A percentile compares a stretch with the other conserved stretches of the same genome.
Evolutionary conservation across 1,139 yeast species (phyloP).

Genomic region (Sugiyamaella sp.): DNA sequence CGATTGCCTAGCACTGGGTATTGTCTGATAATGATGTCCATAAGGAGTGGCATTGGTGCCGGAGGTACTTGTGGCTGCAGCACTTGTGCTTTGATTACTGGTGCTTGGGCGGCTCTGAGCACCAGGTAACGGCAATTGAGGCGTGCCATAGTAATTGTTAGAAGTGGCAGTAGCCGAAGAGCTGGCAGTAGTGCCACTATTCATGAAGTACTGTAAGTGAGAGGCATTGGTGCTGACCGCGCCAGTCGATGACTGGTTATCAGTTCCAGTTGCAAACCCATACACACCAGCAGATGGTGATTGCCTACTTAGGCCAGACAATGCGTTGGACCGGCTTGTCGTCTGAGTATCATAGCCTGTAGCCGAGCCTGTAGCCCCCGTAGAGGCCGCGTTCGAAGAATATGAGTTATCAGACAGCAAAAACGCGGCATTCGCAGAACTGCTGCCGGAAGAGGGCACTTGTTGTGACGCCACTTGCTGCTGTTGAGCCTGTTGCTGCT

Average conservation of each 20-base stretch:
- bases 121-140: conserved; percentile 22
- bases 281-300: conserved; percentile 47
- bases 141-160: conserved; percentile 17
- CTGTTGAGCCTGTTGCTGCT: conserved; percentile 10
- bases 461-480: conserved; percentile 5
- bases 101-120: conserved; percentile 15
- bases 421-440: conserved; percentile 9
- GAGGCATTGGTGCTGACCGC: conserved; percentile 5
- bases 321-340: background rate
- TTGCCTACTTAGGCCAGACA: conserved; percentile 15
- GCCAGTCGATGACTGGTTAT: conserved; percentile 45
- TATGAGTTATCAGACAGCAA: conserved; percentile 12
- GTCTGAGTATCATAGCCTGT: conserved; percentile 5
- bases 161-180: background rate
- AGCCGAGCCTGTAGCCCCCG: conserved; percentile 1
- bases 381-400: background rate
- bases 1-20: conserved; percentile 14
- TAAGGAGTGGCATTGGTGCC: background rate
- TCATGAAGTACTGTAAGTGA: conserved; percentile 7
- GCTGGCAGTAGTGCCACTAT: conserved; percentile 2
- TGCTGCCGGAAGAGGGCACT: conserved; percentile 2
- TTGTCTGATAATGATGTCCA: conserved; percentile 11
- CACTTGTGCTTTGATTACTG: background rate
- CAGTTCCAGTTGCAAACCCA: conserved; percentile 64
- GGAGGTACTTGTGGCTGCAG: background rate